phyloP scores from a whole-genome alignment of 768 basidiomycete genomes.

The Tricholoma bakamatsutake region DNA sequence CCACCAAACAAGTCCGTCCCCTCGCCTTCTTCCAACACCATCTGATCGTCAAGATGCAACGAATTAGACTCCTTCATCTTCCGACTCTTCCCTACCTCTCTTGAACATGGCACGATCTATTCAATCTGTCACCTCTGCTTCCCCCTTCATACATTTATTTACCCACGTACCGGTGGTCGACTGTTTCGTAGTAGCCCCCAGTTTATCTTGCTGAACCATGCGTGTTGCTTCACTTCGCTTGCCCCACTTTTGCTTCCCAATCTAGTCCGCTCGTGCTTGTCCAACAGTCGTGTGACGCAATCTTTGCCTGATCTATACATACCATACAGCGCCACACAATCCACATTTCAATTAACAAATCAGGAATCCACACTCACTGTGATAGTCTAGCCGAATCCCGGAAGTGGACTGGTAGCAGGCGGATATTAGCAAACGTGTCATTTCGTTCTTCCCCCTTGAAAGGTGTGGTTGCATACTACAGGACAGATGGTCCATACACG shows the following conservation, averaged over 20 bases:
- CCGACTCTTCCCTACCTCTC: conserved; percentile 88
- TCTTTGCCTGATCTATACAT: conserved; percentile 75
- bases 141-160: conserved; percentile 5
- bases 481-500: conserved; percentile 26
- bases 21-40: conserved; percentile 19
- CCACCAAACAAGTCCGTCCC: conserved; percentile 74
- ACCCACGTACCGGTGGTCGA: conserved; percentile 76
- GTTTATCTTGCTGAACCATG: conserved; percentile 95
- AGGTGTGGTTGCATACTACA: conserved; percentile 94
- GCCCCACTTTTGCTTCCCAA: conserved; percentile 92
- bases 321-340: not conserved
- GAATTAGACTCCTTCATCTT: conserved; percentile 86
- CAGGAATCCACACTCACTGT: conserved; percentile 39
- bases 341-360: conserved; percentile 18
- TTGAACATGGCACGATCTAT: conserved; percentile 78
- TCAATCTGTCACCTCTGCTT: conserved; percentile 16
- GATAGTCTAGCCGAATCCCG: conserved; percentile 79
- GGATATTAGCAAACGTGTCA: conserved; percentile 95
- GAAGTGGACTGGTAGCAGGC: conserved; percentile 80
- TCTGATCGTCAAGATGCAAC: conserved; percentile 77
- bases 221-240: conserved; percentile 97
- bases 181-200: conserved; percentile 94
- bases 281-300: conserved; percentile 77
- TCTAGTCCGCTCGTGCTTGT: conserved; percentile 86
- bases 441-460: conserved; percentile 96